A percentile compares a stretch with the other conserved stretches of the same genome.
Evolutionary conservation across 805 yeast species (phyloP).

Genomic region (Monosporozyma aerobia): DNA sequence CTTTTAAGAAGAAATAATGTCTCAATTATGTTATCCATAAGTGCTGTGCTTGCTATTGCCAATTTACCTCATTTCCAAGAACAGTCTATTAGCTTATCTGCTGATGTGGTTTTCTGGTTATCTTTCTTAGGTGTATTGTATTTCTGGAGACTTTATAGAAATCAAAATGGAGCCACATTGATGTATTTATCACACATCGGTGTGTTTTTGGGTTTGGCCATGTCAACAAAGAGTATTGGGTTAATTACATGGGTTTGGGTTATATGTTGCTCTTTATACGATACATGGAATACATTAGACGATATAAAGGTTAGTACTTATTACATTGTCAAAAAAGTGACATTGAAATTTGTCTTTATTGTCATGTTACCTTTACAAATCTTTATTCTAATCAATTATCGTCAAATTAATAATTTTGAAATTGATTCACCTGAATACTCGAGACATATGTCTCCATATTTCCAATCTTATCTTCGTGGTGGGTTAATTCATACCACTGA

Average conservation of each 20-base stretch:
- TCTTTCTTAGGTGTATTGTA: constrained; percentile 37
- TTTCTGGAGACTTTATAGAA: constrained; percentile 41
- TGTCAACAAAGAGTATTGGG: constrained; percentile 67
- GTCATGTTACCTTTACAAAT: constrained; percentile 47
- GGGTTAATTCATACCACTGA: constrained; percentile 29
- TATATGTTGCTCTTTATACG: constrained; percentile 34
- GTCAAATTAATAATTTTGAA: constrained; percentile 33
- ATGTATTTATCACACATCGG: constrained; percentile 45
- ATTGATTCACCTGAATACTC: constrained; percentile 13
- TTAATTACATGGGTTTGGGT: constrained; percentile 60
- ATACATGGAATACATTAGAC: constrained; percentile 62
- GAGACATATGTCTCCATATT: constrained; percentile 52
- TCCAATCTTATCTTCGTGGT: constrained; percentile 48
- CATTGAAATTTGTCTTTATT: constrained; percentile 34
- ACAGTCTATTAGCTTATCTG: constrained; percentile 9
- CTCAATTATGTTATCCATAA: constrained; percentile 33
- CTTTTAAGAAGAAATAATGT: constrained; percentile 24
- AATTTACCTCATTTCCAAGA: constrained; percentile 13
- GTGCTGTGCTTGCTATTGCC: constrained; percentile 23
- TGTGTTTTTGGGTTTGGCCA: constrained; percentile 43
- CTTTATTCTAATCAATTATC: constrained; percentile 47
- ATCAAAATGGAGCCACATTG: constrained; percentile 41
- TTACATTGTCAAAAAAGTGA: constrained; percentile 34
- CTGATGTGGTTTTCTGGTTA: constrained; percentile 38
- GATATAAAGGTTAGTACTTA: constrained; percentile 44